Evolutionary conservation across 345 rosid species (phyloP).

Genomic region (Alliaria petiolata): DNA sequence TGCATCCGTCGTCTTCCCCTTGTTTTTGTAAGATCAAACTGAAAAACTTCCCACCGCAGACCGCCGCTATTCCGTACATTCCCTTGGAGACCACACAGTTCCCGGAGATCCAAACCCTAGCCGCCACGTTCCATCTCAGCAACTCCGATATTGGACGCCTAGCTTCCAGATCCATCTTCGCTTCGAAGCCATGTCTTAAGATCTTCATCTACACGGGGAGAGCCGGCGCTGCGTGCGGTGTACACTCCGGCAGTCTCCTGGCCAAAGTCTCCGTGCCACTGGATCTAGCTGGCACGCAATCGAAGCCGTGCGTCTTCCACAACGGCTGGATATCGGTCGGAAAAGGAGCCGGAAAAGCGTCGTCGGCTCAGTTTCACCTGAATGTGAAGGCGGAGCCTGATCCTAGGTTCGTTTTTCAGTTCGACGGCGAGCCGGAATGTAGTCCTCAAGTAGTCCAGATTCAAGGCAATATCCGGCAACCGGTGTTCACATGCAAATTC

Average conservation of each 20-base stretch:
- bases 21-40: conserved; percentile 83
- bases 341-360: conserved; percentile 46
- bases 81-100: conserved; percentile 38
- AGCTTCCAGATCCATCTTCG: conserved; percentile 57
- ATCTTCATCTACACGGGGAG: conserved; percentile 71
- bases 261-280: conserved; percentile 74
- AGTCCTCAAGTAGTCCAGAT: conserved; percentile 94
- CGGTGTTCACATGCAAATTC: conserved; percentile 95
- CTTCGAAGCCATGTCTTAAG: conserved; percentile 48
- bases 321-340: conserved; percentile 78
- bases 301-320: conserved; percentile 54
- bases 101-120: conserved; percentile 41
- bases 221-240: conserved; percentile 68
- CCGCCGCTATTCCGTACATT: conserved; percentile 64
- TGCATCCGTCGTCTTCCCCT: conserved; percentile 75
- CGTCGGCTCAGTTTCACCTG: conserved; percentile 65
- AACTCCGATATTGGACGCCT: conserved; percentile 56
- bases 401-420: conserved; percentile 94
- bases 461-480: conserved; percentile 78
- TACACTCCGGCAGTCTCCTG: conserved; percentile 59
- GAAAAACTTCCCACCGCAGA: conserved; percentile 55
- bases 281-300: conserved; percentile 60
- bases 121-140: conserved; percentile 79
- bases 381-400: conserved; percentile 84
- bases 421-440: conserved; percentile 94